Evolutionary conservation across 768 basidiomycete genomes (phyloP).

Genomic region (Mycena polygramma): DNA sequence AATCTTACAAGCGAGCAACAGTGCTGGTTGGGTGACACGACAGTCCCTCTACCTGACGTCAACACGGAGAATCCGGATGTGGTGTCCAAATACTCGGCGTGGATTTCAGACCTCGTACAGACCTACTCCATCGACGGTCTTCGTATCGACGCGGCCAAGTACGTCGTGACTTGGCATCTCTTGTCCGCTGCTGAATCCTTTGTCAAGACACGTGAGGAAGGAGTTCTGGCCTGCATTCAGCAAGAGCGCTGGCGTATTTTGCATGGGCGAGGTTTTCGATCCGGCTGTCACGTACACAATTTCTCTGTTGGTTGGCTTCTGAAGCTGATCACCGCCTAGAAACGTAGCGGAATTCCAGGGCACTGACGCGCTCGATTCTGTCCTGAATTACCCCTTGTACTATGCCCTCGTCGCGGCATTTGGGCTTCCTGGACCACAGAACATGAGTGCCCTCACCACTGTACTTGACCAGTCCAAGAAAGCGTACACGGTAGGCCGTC

Average conservation of each 20-base stretch:
- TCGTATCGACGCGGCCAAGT: slow-evolving; percentile 81
- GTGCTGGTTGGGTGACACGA: slow-evolving; percentile 88
- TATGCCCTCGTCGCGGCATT: slow-evolving; percentile 74
- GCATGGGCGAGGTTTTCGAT: slow-evolving; percentile 85
- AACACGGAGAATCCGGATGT: slow-evolving; percentile 81
- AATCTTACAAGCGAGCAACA: slow-evolving; percentile 79
- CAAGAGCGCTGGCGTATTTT: slow-evolving; percentile 83
- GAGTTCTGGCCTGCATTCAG: slow-evolving; percentile 86
- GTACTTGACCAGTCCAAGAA: slow-evolving; percentile 66
- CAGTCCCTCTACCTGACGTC: slow-evolving; percentile 82
- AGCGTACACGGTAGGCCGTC: slow-evolving; percentile 58
- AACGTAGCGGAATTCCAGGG: slow-evolving; percentile 73
- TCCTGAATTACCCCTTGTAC: slow-evolving; percentile 82
- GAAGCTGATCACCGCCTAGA: slow-evolving; percentile 48
- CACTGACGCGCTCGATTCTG: slow-evolving; percentile 70
- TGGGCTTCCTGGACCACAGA: slow-evolving; percentile 75
- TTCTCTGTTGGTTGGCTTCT: not conserved
- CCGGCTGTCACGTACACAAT: slow-evolving; percentile 61
- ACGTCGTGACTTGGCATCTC: slow-evolving; percentile 39
- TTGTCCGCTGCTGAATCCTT: slow-evolving; percentile 28
- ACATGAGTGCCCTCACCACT: slow-evolving; percentile 69
- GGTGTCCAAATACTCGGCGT: slow-evolving; percentile 69
- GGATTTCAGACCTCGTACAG: slow-evolving; percentile 77
- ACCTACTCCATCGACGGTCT: slow-evolving; percentile 88
- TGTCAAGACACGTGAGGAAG: slow-evolving; percentile 73